Evolutionary conservation across 2,329 filamentous ascomycete genomes (phyloP), one percentile per base, ranked within the genome.

Genomic region (Aspergillus brunneoviolaceus): DNA sequence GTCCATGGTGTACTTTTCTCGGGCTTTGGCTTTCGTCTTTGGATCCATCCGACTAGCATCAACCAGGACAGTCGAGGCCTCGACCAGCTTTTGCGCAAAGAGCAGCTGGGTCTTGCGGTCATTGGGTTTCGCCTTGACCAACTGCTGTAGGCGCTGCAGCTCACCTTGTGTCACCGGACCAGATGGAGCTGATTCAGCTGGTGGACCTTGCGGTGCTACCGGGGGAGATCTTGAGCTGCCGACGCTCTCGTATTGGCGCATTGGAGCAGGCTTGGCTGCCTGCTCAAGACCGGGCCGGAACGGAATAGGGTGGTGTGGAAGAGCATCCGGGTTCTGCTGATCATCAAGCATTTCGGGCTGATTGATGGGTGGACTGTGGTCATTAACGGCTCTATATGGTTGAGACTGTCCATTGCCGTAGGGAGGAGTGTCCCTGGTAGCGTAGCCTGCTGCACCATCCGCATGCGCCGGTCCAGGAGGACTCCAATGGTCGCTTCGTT

Each of bases 1-100:
- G 71, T 98, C 95, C 65, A 88, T 79, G 16, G 94, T 81, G 73
- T 94, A 98, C 59, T 88, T 88, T 68, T 98, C 94, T 31, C 92
- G 88, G 63, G 85, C 86, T 72, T 85, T 87, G 63, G 80, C 81
- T 39, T 81, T 82, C 1, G 84, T 82, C 58, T 82, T 85, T 2
- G 88, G 82, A 68, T 95, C 91, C 9, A 86, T 84, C 25, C 89
- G 87, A 9, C 87, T 85, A 68, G 88, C 88, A 42, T 92, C 88
- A 66, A 92, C 86, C 1, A 99, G 83, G 5, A 90, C 86, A 12
- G 88, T 87, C 0, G 92, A 87, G 1, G 94, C 95, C 77, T 97
- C 92, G 1, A 96, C 87, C 5, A 97, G 80, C 68, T 89, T 91
- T 77, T 93, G 94, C 0, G 91, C 92, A 19, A 96, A 81, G 10